A percentile compares a stretch with the other conserved stretches of the same genome.
phyloP scores from a whole-genome alignment of 2,329 filamentous ascomycete species.

The Talaromyces sp. region DNA sequence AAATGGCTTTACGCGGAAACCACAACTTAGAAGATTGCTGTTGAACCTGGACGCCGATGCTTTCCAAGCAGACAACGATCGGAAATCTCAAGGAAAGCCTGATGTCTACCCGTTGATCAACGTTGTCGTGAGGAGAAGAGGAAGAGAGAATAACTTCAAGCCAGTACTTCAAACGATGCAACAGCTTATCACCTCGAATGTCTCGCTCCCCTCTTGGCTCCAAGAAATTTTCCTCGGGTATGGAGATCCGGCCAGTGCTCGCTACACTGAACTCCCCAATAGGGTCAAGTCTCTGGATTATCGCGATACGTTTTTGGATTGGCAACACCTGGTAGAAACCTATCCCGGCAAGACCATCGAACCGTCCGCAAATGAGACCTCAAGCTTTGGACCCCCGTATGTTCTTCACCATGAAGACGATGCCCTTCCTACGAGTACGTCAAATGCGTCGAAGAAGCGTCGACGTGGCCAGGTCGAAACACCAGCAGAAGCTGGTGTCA shows the following conservation, averaged over 20 bases:
- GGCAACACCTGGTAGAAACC: constrained; percentile 88
- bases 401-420: constrained; percentile 66
- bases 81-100: constrained; percentile 59
- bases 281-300: constrained; percentile 78
- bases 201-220: constrained; percentile 83
- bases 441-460: constrained; percentile 77
- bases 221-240: constrained; percentile 98
- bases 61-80: constrained; percentile 72
- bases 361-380: constrained; percentile 64
- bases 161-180: constrained; percentile 88
- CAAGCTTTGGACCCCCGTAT: constrained; percentile 82
- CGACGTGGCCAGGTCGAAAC: constrained; percentile 69
- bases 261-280: constrained; percentile 77
- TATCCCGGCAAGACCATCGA: constrained; percentile 84
- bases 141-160: constrained; percentile 96
- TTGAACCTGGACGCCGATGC: constrained; percentile 74
- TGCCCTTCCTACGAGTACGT: constrained; percentile 44
- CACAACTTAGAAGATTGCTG: constrained; percentile 64
- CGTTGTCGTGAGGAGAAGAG: constrained; percentile 73
- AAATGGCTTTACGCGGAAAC: constrained; percentile 58
- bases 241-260: constrained; percentile 83
- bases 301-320: constrained; percentile 90
- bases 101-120: constrained; percentile 85
- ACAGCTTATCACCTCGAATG: constrained; percentile 76
- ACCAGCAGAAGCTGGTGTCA: constrained; percentile 58